A percentile compares a stretch with the other conserved stretches of the same genome.
These are phyloP conservation scores for Mortierella sp. DNA, from an alignment of 371 early-diverging fungal species.

Conservation along the genomic window DNA sequence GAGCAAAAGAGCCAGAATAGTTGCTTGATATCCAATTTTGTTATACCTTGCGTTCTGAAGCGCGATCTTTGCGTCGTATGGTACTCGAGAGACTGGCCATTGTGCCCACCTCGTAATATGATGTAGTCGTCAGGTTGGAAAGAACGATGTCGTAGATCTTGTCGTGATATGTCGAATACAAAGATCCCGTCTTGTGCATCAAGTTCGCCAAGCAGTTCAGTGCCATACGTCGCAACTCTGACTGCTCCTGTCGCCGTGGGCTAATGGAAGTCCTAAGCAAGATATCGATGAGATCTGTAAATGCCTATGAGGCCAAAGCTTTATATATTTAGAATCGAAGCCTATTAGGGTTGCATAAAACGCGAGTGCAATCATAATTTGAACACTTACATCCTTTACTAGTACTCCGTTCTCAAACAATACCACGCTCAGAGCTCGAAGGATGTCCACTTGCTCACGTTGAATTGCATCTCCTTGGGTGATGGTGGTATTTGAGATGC, in stretches of 20 bases:
- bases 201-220: slow-evolving; percentile 47
- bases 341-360: not conserved
- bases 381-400: slow-evolving; percentile 31
- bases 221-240: slow-evolving; percentile 43
- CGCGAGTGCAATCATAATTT: not conserved
- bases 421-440: slow-evolving; percentile 42
- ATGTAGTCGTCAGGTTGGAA: slow-evolving; percentile 26
- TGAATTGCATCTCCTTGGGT: not conserved
- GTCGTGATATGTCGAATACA: slow-evolving; percentile 32
- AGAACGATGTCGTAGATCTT: slow-evolving; percentile 39
- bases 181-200: slow-evolving; percentile 44
- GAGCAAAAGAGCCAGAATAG: not conserved
- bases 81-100: slow-evolving; percentile 4
- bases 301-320: slow-evolving; percentile 6
- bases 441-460: slow-evolving; percentile 33
- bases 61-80: slow-evolving; percentile 31
- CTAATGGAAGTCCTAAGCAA: slow-evolving; percentile 3
- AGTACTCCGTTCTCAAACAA: slow-evolving; percentile 42
- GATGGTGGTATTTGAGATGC: not conserved
- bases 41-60: slow-evolving; percentile 49
- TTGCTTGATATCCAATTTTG: too few relatives aligned
- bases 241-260: slow-evolving; percentile 2
- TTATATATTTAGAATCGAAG: not conserved
- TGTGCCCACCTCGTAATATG: slow-evolving; percentile 22
- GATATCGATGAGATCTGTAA: slow-evolving; percentile 26